A percentile compares a stretch with the other conserved stretches of the same genome.
These are phyloP conservation scores for Diophrys sp. DNA, from an alignment of 73 alveolate species.

Conservation along the genomic window DNA sequence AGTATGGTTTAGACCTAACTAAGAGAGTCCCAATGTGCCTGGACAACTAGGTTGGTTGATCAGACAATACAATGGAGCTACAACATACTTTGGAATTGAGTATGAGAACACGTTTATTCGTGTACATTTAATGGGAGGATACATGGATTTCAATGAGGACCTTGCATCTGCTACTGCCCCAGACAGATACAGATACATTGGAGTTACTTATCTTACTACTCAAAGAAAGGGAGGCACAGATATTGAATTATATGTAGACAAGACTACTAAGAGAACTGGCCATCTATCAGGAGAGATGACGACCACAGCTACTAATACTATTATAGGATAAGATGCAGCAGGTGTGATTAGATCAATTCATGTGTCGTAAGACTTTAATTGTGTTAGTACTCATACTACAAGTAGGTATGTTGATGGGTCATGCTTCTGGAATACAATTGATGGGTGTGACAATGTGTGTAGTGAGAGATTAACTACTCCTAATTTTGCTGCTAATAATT, in stretches of 20 bases:
- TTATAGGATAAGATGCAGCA: background rate
- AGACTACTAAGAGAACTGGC: background rate
- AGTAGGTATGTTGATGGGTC: too few species aligned
- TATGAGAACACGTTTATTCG: background rate
- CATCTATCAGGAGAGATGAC: background rate
- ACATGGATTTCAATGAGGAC: background rate
- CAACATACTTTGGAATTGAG: background rate
- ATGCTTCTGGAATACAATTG: too few species aligned
- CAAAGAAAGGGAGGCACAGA: background rate
- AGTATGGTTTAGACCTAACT: background rate
- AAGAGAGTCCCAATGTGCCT: background rate
- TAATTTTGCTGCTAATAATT: too few species aligned
- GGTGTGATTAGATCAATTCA: background rate
- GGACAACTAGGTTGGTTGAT: background rate
- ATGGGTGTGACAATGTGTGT: too few species aligned
- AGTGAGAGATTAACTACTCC: too few species aligned
- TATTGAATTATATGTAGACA: background rate
- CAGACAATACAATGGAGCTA: too few species aligned
- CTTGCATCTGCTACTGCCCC: background rate
- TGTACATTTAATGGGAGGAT: background rate
- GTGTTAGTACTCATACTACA: too few species aligned
- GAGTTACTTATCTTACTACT: background rate
- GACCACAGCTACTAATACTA: background rate
- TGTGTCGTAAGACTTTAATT: too few species aligned
- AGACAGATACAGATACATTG: background rate